A percentile compares a stretch with the other conserved stretches of the same genome.
Conservation (phyloP, 2,329 filamentous ascomycete species). For the Colletotrichum truncatum region DNA sequence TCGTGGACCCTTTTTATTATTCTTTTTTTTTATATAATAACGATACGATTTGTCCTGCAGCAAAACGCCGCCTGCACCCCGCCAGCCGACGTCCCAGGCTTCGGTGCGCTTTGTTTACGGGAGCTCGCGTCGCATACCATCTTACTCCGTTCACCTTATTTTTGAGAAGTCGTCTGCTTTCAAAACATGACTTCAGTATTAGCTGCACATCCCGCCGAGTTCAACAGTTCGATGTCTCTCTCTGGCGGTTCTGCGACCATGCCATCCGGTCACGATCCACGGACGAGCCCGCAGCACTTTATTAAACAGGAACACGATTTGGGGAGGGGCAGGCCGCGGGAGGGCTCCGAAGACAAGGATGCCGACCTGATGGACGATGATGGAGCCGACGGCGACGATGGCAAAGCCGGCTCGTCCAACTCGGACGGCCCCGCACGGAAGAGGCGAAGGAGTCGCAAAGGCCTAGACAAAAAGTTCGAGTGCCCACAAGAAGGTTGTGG, state of each 20-base stretch:
- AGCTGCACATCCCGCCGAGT: conserved; percentile 47
- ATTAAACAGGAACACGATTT: conserved; percentile 50
- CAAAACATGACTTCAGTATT: conserved; percentile 53
- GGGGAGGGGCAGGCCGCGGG: conserved; percentile 51
- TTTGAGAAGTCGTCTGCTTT: neutral
- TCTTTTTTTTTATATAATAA: neutral
- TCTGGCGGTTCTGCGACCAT: conserved; percentile 51
- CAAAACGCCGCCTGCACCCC: neutral
- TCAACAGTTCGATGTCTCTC: conserved; percentile 47
- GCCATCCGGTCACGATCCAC: conserved; percentile 52
- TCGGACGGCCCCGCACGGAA: conserved; percentile 66
- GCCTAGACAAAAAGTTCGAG: conserved; percentile 82
- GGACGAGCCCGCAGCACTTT: conserved; percentile 44
- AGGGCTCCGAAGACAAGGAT: conserved; percentile 52
- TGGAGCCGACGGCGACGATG: conserved; percentile 47
- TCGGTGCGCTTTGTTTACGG: conserved; percentile 15
- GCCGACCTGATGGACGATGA: conserved; percentile 51
- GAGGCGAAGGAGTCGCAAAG: conserved; percentile 78
- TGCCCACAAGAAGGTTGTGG: conserved; percentile 89
- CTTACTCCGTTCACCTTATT: conserved; percentile 2
- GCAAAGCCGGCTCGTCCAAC: conserved; percentile 59
- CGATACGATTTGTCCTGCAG: neutral
- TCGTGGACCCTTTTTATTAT: neutral
- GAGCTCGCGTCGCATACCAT: neutral
- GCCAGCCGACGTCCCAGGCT: neutral